Conservation (phyloP, 2,329 filamentous ascomycete genomes). For the Monosporascus sp. region DNA sequence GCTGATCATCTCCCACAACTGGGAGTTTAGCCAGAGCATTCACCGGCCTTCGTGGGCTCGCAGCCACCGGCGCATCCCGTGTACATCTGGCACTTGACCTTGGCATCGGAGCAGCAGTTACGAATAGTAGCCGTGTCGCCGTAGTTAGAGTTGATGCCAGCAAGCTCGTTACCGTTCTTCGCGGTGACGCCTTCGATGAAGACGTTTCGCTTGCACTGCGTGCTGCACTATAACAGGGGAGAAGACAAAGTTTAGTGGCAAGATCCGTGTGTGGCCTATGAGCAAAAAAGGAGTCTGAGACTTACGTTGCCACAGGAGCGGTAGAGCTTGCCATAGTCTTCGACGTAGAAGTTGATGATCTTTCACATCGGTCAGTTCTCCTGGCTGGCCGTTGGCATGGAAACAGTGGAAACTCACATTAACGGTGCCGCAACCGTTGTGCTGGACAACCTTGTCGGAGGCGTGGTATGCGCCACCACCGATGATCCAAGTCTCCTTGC, state of each 20-base stretch:
- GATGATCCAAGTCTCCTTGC: constrained; percentile 25
- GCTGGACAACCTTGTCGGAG: constrained; percentile 40
- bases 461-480: constrained; percentile 43
- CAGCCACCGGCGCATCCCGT: constrained; percentile 16
- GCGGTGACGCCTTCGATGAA: constrained; percentile 37
- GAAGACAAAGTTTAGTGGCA: neutral
- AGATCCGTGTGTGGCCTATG: no score
- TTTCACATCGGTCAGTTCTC: neutral
- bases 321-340: constrained; percentile 44
- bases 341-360: constrained; percentile 34
- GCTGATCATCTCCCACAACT: no score
- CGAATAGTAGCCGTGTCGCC: constrained; percentile 28
- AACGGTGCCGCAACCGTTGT: constrained; percentile 40
- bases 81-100: constrained; percentile 16
- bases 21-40: constrained; percentile 15
- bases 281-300: neutral
- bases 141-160: constrained; percentile 35
- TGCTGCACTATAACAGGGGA: constrained; percentile 10
- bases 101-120: constrained; percentile 22
- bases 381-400: neutral
- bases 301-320: constrained; percentile 42
- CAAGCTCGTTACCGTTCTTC: constrained; percentile 32
- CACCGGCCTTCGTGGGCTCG: constrained; percentile 19
- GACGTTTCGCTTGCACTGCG: constrained; percentile 36
- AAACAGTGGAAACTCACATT: constrained; percentile 18